Conservation (phyloP, 257 asterid genomes). For the Solanum medicagineum region DNA sequence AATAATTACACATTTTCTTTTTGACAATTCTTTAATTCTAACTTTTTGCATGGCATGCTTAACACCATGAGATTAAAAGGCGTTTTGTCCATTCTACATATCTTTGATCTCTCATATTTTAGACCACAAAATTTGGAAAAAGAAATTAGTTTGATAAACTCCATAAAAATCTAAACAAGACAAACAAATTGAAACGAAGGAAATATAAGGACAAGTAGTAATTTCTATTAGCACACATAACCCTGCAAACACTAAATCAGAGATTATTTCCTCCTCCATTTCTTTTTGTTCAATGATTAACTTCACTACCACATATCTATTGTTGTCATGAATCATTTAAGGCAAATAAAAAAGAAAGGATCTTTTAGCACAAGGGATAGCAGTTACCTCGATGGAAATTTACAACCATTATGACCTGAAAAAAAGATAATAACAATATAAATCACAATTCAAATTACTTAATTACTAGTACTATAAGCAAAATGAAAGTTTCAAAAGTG, state of each 20-base stretch:
- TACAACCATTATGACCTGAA: constrained; percentile 60
- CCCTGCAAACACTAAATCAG: not conserved
- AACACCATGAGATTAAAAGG: not conserved
- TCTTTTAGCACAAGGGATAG: not conserved
- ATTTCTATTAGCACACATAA: not conserved
- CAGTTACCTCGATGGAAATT: constrained; percentile 63
- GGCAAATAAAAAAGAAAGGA: not conserved
- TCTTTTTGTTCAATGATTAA: not conserved
- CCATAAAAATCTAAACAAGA: not conserved
- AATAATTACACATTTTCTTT: too few relatives aligned
- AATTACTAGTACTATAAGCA: not conserved
- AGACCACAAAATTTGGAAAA: not conserved
- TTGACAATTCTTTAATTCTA: too few relatives aligned
- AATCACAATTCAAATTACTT: not conserved
- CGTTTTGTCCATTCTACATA: not conserved
- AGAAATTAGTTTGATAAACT: not conserved
- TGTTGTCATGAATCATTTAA: not conserved
- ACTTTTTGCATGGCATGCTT: not conserved
- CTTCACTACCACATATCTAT: not conserved
- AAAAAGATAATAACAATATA: not conserved
- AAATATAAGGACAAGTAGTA: not conserved
- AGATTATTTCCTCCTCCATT: not conserved
- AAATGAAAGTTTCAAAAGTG: not conserved
- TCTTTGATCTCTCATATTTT: not conserved
- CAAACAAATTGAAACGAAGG: not conserved